Base-by-base conservation (phyloP, 2,329 filamentous ascomycete species). In the Aspergillus cejpii region DNA sequence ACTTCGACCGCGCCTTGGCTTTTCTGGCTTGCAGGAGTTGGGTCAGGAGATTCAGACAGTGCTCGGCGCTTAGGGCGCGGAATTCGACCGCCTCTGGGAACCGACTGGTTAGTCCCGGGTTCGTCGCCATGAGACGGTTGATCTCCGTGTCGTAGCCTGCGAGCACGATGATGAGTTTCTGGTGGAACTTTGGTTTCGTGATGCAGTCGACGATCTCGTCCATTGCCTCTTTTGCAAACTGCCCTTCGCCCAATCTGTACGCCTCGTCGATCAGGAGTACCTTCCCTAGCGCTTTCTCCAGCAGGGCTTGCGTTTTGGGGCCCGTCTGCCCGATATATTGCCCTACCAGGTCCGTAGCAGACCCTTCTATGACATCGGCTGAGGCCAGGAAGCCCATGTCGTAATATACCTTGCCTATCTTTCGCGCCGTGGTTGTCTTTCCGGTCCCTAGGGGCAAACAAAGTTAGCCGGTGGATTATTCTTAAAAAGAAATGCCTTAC, bases 371-470 rank as follows among this genome's bases (percentile, higher is more conserved):
- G 0, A 88, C 81, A 20, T 82, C 76, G 0, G 72, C 74, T 0
- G 70, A 70, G 0, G 77, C 65, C 0, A 90, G 66, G 26, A 89
- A 77, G 0, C 84, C 84, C 73, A 88, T 78, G 53, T 89, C 80
- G 56, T 86, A 89, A 56, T 79, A 90, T 0, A 90, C 71, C 49
- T 86, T 77, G 3, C 85, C 85, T 74, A 90, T 85, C 49, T 82
- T 84, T n/a, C 75, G 69, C 0, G 86, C 86, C 0, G 76, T 87
- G 0, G 81, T 82, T 0, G 84, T 87, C 56, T 89, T 89, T 0
- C 85, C 85, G 0, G 84, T 88, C 0, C 77, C 76, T 76, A 29
- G 2, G 29, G n/a, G 12, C 7, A n/a, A 15, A 12, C 19, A 37
- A 26, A 28, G 17, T 39, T 5, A 36, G 19, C 21, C 14, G 19